Evolutionary conservation across 345 rosid species (phyloP).

Genomic region (Litchi chinensis): DNA sequence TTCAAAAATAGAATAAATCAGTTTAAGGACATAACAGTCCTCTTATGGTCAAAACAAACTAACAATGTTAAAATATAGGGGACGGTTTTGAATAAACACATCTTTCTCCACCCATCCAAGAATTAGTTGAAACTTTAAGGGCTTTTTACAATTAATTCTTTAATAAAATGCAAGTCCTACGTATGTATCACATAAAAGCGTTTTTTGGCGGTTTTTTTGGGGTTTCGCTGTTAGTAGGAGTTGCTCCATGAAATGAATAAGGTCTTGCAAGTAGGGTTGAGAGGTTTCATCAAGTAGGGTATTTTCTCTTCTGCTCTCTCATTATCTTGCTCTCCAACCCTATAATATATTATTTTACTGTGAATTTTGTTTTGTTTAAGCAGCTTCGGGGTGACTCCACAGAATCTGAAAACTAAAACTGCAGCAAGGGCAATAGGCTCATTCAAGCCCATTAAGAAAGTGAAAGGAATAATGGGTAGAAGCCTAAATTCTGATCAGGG

Average conservation of each 20-base stretch:
- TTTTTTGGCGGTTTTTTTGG: no score
- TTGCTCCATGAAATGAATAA: slow-evolving; percentile 43
- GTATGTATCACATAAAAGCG: no score
- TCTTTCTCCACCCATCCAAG: no score
- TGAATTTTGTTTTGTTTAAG: slow-evolving; percentile 2
- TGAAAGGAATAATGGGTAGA: slow-evolving; percentile 29
- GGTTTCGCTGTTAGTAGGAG: neutral
- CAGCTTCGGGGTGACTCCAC: slow-evolving; percentile 48
- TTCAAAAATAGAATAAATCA: no score
- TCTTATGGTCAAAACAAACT: no score
- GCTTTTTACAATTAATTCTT: no score
- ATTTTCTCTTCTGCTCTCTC: neutral
- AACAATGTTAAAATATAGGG: no score
- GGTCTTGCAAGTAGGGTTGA: slow-evolving; percentile 47
- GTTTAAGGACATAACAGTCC: no score
- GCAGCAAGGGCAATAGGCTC: slow-evolving; percentile 32
- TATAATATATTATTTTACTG: neutral
- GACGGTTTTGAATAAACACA: no score
- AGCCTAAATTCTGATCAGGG: slow-evolving; percentile 14
- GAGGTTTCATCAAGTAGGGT: slow-evolving; percentile 41
- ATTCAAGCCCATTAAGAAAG: slow-evolving; percentile 36
- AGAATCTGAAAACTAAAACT: slow-evolving; percentile 37
- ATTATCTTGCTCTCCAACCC: neutral
- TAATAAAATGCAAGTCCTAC: no score
- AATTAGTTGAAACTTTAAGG: no score